A percentile compares a stretch with the other conserved stretches of the same genome.
These are phyloP conservation scores for Chimonanthus praecox DNA, from an alignment of 164 flowering plant genomes.

Conservation along the genomic window DNA sequence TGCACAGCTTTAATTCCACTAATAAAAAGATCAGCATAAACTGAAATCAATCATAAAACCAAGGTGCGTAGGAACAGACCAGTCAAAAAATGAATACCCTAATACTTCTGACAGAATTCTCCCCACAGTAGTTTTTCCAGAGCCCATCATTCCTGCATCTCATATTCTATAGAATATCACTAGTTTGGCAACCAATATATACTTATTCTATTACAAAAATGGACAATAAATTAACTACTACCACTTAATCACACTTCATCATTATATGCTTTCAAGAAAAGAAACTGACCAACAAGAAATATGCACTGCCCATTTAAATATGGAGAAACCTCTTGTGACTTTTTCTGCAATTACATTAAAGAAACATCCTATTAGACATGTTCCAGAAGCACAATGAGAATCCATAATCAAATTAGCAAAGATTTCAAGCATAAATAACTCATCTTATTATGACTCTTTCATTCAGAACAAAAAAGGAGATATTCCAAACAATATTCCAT, in stretches of 20 bases:
- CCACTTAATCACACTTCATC: too few species aligned
- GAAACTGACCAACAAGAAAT: slow-evolving; percentile 89
- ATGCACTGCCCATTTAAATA: slow-evolving; percentile 69
- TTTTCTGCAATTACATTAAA: slow-evolving; percentile 53
- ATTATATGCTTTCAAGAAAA: background rate
- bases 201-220: background rate
- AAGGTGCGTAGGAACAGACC: slow-evolving; percentile 36
- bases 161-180: slow-evolving; percentile 1
- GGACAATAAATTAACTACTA: background rate
- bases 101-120: slow-evolving; percentile 70
- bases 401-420: background rate
- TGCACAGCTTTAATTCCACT: background rate
- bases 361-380: slow-evolving; percentile 14
- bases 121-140: slow-evolving; percentile 96
- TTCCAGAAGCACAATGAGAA: slow-evolving; percentile 1
- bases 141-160: slow-evolving; percentile 96
- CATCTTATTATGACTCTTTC: background rate
- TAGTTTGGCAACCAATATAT: background rate
- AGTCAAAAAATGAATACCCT: slow-evolving; percentile 76
- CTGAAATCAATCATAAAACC: background rate
- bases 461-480: background rate
- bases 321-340: slow-evolving; percentile 60
- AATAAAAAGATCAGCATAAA: background rate
- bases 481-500: background rate
- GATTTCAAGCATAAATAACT: too few species aligned